Evolutionary conservation across 2,329 filamentous ascomycete species (phyloP), one percentile per base, ranked within the genome.

Genomic region (Fusarium pilosicola): DNA sequence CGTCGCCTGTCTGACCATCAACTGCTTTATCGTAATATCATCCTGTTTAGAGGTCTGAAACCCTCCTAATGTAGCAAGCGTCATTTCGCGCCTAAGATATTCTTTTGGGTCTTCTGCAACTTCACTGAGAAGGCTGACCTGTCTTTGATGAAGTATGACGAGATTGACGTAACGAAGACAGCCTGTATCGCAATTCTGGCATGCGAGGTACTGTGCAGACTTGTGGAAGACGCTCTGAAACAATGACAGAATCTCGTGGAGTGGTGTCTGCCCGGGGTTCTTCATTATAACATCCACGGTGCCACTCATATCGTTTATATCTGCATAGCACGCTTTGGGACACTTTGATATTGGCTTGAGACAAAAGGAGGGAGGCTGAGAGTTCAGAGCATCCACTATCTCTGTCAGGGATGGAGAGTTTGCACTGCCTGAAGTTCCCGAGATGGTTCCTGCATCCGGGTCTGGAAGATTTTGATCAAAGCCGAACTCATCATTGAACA

Each of bases 101-200:
- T 20, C 10, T 22, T 20, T 28, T 0, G 66, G 64, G 0, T 17
- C 34, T 10, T 63, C 67, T 2, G 57, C 49, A n/a, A 69, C 24
- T 22, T 69, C 64, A 3, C 51, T 52, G 11, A 69, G 28, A 11
- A 69, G 56, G 2, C 15, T 52, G 4, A 57, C 56, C 34, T 69
- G 66, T 0, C 66, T 56, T 10, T 69, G 56, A 22, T 69, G 66
- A 18, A 69, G 66, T 34, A 69, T 49, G 8, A 65, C 63, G 6
- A 69, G 63, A 9, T 69, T 56, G 18, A 69, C 62, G 3, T 68
- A 24, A 5, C 66, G 39, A 24, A 59, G 49, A 13, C 66, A 69
- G 1, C 63, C 66, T 0, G 66, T 59, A 17, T 69, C 66, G 12
- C 66, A 69, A 18, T 62, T 46, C 10, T 52, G 32, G 6, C 66